Conservation (phyloP, 495 filamentous ascomycete species). For the Baudoinia panamericana region DNA sequence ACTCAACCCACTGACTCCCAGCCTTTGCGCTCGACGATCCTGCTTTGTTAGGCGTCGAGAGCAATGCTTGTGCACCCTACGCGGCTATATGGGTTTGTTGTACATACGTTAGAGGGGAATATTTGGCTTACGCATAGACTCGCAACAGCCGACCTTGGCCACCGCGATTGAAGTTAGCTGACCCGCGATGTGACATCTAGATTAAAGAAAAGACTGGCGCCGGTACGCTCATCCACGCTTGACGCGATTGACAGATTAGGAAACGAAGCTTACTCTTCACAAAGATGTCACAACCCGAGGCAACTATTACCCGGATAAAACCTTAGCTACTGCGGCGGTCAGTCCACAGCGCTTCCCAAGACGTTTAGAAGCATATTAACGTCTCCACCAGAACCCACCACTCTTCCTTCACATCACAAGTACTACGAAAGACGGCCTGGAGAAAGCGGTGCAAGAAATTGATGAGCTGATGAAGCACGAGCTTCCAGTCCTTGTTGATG, state of each 20-base stretch:
- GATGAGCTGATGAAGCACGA: constrained; percentile 94
- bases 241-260: too few species aligned
- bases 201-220: constrained; percentile 99
- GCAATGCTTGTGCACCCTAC: constrained; percentile 9
- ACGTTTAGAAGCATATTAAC: too few species aligned
- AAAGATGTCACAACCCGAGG: constrained; percentile 99
- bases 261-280: too few species aligned
- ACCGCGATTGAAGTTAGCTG: constrained; percentile 91
- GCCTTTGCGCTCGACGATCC: constrained; percentile 23
- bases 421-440: constrained; percentile 80
- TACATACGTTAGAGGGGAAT: constrained; percentile 21
- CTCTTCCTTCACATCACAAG: constrained; percentile 92
- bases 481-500: constrained; percentile 86
- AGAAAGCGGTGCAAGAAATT: constrained; percentile 71
- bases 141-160: constrained; percentile 34
- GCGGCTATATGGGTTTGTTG: constrained; percentile 18
- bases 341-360: constrained; percentile 34
- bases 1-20: constrained; percentile 58
- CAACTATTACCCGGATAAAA: constrained; percentile 92
- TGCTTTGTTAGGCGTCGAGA: constrained; percentile 12
- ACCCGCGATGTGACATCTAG: constrained; percentile 91
- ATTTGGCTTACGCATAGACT: constrained; percentile 72
- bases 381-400: constrained; percentile 66
- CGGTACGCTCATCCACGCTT: constrained; percentile 70
- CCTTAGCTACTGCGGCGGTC: constrained; percentile 86